phyloP scores from a whole-genome alignment of 306 rosid genomes.

The Quercus dentata region DNA sequence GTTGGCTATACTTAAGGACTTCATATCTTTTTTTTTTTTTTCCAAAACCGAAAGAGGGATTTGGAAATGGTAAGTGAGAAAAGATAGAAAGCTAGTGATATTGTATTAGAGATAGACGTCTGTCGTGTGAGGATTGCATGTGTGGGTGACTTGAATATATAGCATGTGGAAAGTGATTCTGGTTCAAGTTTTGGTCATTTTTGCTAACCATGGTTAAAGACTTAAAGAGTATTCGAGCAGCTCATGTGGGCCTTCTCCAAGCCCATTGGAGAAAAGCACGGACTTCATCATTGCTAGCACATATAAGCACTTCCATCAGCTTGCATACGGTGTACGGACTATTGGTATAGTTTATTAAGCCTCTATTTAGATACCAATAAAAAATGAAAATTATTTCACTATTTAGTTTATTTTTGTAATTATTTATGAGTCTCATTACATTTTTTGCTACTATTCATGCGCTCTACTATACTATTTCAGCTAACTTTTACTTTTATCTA shows the following conservation, averaged over 20 bases:
- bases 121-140: slow-evolving; percentile 26
- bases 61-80: not conserved
- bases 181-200: slow-evolving; percentile 27
- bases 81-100: slow-evolving; percentile 1
- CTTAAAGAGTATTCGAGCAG: not conserved
- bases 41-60: not conserved
- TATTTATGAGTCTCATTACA: accelerated
- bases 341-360: too few relatives aligned
- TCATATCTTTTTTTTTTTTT: slow-evolving; percentile 27
- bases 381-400: too few relatives aligned
- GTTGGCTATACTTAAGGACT: slow-evolving; percentile 20
- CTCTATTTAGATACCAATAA: accelerated
- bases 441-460: too few relatives aligned
- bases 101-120: slow-evolving; percentile 32
- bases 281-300: too few relatives aligned
- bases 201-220: slow-evolving; percentile 21
- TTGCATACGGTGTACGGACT: too few relatives aligned
- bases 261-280: not conserved
- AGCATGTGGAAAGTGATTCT: slow-evolving; percentile 17
- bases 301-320: too few relatives aligned
- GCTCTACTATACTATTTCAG: accelerated
- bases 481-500: too few relatives aligned
- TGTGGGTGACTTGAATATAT: slow-evolving; percentile 37
- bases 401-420: accelerated
- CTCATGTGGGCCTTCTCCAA: not conserved